Evolutionary conservation across 2,329 filamentous ascomycete genomes (phyloP), one percentile per base, ranked within the genome.

Genomic region (Dothiorella sarmentorum): DNA sequence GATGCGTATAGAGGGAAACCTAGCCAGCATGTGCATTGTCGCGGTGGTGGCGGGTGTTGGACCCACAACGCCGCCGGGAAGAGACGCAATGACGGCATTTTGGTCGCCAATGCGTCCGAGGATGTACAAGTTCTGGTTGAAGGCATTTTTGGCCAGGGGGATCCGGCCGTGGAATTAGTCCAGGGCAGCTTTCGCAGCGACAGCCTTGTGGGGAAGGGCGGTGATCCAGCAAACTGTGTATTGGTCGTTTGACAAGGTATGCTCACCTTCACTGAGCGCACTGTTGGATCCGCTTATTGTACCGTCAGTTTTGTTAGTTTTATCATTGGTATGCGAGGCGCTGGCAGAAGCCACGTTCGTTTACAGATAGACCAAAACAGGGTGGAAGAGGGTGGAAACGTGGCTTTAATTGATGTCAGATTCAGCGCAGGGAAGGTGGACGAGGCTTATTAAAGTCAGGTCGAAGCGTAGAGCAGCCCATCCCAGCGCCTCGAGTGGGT

Each of bases 81-180:
- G 60, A 24, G 56, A 62, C 2, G 64, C 64, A 20, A 68, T 56
- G 6, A 65, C 66, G n/a, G 67, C 64, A 51, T 69, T 65, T 47
- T 68, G 67, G 11, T 45, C 29, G 18, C 60, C 65, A 24, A 67
- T 63, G 5, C 56, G 44, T 1, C 67, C 67, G 17, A 62, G 37
- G 6, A 17, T 33, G 59, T 62, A 62, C 1, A 61, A 29, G 20
- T 61, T 60, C n/a, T 38, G 17, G 20, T 61, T 49, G 11, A 31
- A 33, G 18, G 20, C 37, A 24, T 51, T 27, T 17, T 29, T 40
- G 29, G 13, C 18, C 15, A 38, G 13, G 3, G 35, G 35, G 0
- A 17, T 17, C 3, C 35, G 35, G 2, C 35, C 35, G n/a, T 38
- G 2, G n/a, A 38, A 38, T 9, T 7, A 2, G 35, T 38, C n/a